These are phyloP conservation scores for Aspergillus pseudoglaucus DNA, from an alignment of 2,329 filamentous ascomycete species.

Conservation along the genomic window DNA sequence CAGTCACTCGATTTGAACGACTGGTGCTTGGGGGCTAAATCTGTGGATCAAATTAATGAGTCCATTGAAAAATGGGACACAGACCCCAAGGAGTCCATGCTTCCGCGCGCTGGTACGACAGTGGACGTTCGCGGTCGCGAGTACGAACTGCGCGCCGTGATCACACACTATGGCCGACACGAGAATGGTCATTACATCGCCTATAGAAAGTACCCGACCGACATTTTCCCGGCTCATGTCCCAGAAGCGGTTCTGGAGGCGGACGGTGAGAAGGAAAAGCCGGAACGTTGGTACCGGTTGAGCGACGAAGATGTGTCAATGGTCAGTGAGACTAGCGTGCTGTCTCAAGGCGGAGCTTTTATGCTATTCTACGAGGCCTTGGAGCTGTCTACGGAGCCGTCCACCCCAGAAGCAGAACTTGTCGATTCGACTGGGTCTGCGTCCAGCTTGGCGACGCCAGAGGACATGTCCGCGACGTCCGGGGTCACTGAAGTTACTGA, in stretches of 20 bases:
- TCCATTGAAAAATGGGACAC: slow-evolving; percentile 62
- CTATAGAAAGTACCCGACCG: slow-evolving; percentile 63
- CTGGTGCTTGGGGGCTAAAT: slow-evolving; percentile 70
- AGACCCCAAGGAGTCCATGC: slow-evolving; percentile 66
- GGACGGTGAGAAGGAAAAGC: slow-evolving; percentile 27
- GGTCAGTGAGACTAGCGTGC: slow-evolving; percentile 65
- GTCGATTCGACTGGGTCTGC: slow-evolving; percentile 7
- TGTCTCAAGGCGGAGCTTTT: slow-evolving; percentile 76
- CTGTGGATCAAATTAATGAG: slow-evolving; percentile 23
- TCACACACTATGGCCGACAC: slow-evolving; percentile 85
- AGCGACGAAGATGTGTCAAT: slow-evolving; percentile 80
- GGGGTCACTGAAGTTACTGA: slow-evolving; percentile 10
- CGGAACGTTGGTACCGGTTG: slow-evolving; percentile 75
- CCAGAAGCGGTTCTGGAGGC: slow-evolving; percentile 26
- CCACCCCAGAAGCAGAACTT: background rate
- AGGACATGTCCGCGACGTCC: slow-evolving; percentile 21
- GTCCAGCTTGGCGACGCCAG: slow-evolving; percentile 16
- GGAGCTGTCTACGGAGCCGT: slow-evolving; percentile 29
- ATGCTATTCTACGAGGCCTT: slow-evolving; percentile 94
- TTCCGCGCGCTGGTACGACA: slow-evolving; percentile 54
- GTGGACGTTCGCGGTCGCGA: slow-evolving; percentile 42
- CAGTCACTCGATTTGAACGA: slow-evolving; percentile 65
- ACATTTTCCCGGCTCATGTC: slow-evolving; percentile 27
- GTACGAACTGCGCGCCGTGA: slow-evolving; percentile 74
- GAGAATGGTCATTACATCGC: slow-evolving; percentile 96